These are phyloP conservation scores for Prunus mongolica DNA, from an alignment of 306 rosid genomes.

Conservation along the genomic window DNA sequence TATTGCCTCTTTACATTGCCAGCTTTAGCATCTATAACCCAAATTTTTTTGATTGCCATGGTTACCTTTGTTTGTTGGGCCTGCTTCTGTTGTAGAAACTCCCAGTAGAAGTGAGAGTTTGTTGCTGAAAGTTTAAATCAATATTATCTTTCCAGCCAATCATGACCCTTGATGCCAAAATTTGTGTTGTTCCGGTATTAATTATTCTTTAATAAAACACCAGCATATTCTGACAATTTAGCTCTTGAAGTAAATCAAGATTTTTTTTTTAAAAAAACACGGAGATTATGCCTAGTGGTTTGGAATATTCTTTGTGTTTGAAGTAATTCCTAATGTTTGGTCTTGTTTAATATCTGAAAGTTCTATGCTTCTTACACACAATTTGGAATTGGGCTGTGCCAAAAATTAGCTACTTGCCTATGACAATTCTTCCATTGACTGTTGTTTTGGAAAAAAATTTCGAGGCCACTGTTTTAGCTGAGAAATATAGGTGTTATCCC, in stretches of 20 bases:
- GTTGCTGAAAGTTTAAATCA: neutral
- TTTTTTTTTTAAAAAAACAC: too few relatives aligned
- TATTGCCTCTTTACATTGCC: neutral
- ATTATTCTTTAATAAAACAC: neutral
- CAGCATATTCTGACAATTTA: neutral
- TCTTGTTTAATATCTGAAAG: neutral
- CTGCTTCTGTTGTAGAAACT: neutral
- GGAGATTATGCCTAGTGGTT: neutral
- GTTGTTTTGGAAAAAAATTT: neutral
- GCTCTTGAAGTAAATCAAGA: neutral
- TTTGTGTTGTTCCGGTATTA: neutral
- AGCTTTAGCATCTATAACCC: neutral
- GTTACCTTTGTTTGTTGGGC: neutral
- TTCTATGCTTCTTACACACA: neutral
- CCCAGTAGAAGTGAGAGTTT: neutral
- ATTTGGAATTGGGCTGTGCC: neutral
- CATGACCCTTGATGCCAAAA: neutral
- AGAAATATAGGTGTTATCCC: neutral
- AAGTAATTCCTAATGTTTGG: neutral
- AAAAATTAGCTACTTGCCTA: neutral
- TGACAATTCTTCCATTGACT: too few relatives aligned
- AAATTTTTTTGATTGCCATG: neutral
- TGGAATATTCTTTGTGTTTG: neutral
- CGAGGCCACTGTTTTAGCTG: neutral
- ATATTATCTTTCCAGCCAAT: neutral